Conservation (phyloP, 202 grass and related monocot species). For the Brachypodium distachyon region DNA sequence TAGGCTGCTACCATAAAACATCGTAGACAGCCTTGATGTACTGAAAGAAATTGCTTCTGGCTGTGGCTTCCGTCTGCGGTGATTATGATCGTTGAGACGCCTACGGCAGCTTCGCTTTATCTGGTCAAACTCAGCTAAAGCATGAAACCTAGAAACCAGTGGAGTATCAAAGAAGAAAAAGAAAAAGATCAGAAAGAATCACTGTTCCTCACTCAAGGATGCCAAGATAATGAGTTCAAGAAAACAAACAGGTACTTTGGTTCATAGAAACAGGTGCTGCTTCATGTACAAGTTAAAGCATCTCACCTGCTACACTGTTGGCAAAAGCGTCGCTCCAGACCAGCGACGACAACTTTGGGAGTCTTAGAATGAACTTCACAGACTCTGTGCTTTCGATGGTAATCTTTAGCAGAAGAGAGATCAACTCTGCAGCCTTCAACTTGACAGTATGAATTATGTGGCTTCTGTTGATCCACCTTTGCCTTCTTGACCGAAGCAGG, state of each 20-base stretch:
- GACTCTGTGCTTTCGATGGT: constrained; percentile 59
- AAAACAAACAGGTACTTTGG: background rate
- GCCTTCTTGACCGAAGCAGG: constrained; percentile 29
- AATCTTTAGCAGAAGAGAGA: constrained; percentile 56
- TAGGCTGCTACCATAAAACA: constrained; percentile 71
- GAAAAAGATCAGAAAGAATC: background rate
- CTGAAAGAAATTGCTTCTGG: constrained; percentile 55
- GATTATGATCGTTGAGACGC: constrained; percentile 86
- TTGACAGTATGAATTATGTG: constrained; percentile 38
- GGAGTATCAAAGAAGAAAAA: background rate
- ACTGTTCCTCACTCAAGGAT: background rate
- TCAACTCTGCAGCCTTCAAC: constrained; percentile 54
- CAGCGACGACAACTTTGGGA: constrained; percentile 42
- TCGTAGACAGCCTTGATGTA: constrained; percentile 54
- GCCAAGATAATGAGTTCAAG: background rate
- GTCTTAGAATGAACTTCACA: constrained; percentile 52
- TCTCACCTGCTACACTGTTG: constrained; percentile 76
- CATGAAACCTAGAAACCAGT: constrained; percentile 64
- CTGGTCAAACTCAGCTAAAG: constrained; percentile 84
- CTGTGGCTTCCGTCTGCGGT: constrained; percentile 73
- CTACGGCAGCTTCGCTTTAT: constrained; percentile 87
- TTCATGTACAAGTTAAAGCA: background rate
- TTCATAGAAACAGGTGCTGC: background rate
- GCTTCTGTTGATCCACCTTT: constrained; percentile 20
- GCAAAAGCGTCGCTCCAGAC: constrained; percentile 58